Conservation (phyloP, 108 stramenopile species). For the Nannochloropsis salina region DNA sequence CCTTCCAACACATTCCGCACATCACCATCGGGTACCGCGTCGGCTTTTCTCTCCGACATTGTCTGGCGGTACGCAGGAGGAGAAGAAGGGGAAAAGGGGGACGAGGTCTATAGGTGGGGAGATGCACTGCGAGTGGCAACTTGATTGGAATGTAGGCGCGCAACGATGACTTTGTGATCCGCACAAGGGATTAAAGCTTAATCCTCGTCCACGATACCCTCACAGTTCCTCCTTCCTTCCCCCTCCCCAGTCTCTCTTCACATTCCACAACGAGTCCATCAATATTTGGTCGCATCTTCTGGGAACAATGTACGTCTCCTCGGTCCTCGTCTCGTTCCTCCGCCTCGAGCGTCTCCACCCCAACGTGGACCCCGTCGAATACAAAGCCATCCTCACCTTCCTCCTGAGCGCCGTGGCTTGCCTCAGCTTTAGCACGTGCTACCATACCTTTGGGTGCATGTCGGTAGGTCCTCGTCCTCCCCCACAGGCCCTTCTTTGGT, state of each 20-base stretch:
- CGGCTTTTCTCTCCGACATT: not conserved
- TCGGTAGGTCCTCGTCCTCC: not conserved
- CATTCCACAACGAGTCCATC: not conserved
- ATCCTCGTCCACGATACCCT: too few relatives aligned
- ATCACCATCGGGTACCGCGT: not conserved
- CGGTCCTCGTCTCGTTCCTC: not conserved
- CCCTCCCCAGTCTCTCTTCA: not conserved
- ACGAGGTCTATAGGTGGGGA: not conserved
- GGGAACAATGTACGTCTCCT: not conserved
- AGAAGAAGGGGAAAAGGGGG: not conserved
- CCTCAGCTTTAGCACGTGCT: not conserved
- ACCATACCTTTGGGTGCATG: constrained; percentile 4
- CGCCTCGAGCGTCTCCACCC: not conserved
- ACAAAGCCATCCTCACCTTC: constrained; percentile 9
- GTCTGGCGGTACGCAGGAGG: not conserved
- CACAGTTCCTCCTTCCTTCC: not conserved
- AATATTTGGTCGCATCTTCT: not conserved
- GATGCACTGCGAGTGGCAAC: too few relatives aligned
- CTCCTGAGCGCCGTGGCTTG: constrained; percentile 12
- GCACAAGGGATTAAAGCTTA: too few relatives aligned
- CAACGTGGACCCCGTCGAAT: not conserved
- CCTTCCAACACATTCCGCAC: not conserved
- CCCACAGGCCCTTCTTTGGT: too few relatives aligned
- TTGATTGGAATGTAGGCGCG: too few relatives aligned
- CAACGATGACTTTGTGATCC: too few relatives aligned